Percentiles rank a stretch among this genome's conserved stretches.
These are phyloP conservation scores for Tricholoma furcatifolium DNA, from an alignment of 768 basidiomycete species.

Conservation along the genomic window DNA sequence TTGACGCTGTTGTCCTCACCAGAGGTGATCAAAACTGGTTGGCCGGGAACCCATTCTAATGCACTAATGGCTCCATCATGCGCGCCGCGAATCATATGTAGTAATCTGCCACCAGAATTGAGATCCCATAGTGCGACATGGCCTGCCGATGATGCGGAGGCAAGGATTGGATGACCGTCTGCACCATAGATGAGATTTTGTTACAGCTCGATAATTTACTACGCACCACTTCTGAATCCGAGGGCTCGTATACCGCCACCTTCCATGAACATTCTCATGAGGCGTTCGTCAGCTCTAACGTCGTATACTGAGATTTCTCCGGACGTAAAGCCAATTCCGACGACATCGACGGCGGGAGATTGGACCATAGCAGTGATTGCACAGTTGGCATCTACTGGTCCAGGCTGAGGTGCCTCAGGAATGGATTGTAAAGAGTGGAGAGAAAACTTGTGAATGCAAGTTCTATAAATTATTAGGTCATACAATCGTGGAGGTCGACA, in stretches of 20 bases:
- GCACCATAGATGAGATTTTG: constrained; percentile 2
- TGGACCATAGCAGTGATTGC: constrained; percentile 82
- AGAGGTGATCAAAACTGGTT: constrained; percentile 86
- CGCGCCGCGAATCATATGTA: constrained; percentile 85
- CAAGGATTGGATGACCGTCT: constrained; percentile 90
- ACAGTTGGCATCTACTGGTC: constrained; percentile 24
- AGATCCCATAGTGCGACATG: constrained; percentile 95
- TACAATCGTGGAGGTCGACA: neutral
- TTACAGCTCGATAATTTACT: neutral
- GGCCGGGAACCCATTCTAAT: constrained; percentile 90
- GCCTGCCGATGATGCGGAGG: constrained; percentile 82
- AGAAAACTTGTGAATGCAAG: constrained; percentile 80
- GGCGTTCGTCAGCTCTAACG: constrained; percentile 82
- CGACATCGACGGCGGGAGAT: constrained; percentile 93
- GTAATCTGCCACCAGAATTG: constrained; percentile 72
- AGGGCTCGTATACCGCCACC: constrained; percentile 75
- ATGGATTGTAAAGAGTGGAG: constrained; percentile 48
- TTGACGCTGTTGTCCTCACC: constrained; percentile 96
- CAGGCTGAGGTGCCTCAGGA: constrained; percentile 18
- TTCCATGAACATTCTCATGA: constrained; percentile 90
- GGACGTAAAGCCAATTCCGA: constrained; percentile 88
- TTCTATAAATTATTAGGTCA: constrained; percentile 39
- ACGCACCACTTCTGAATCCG: constrained; percentile 81
- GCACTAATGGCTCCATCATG: constrained; percentile 85
- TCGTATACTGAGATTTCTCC: constrained; percentile 91